Conservation (phyloP, 2,329 filamentous ascomycete genomes). For the Colletotrichum aenigma region DNA sequence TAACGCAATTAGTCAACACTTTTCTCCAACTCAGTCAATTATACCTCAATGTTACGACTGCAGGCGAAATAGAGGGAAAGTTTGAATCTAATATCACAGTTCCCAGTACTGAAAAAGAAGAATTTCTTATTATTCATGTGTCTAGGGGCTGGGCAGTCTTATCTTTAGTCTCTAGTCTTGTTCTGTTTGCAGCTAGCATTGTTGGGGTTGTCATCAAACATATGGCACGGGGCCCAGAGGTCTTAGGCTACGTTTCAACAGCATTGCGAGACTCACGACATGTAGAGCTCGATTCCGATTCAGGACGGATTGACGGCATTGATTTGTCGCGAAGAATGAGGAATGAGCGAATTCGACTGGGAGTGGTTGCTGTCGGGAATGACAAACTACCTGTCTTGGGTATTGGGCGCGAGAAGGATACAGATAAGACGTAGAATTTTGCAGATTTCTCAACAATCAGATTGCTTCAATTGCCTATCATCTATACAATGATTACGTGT, state of each 20-base stretch:
- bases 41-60: accelerated
- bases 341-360: background rate
- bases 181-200: background rate
- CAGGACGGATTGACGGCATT: background rate
- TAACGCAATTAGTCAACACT: background rate
- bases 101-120: accelerated
- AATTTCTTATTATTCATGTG: background rate
- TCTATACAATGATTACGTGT: accelerated
- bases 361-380: background rate
- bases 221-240: background rate
- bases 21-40: accelerated
- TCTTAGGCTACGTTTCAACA: background rate
- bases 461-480: background rate
- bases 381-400: background rate
- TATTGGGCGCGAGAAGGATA: background rate
- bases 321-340: background rate
- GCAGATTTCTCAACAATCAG: accelerated
- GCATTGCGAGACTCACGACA: background rate
- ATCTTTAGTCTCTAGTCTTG: background rate
- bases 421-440: accelerated
- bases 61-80: accelerated
- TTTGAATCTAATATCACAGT: background rate
- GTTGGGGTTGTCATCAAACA: background rate
- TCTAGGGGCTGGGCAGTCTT: background rate
- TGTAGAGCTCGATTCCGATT: background rate